These are phyloP conservation scores for Dendrobium officinale DNA, from an alignment of 106 monocot genomes.

Conservation along the genomic window DNA sequence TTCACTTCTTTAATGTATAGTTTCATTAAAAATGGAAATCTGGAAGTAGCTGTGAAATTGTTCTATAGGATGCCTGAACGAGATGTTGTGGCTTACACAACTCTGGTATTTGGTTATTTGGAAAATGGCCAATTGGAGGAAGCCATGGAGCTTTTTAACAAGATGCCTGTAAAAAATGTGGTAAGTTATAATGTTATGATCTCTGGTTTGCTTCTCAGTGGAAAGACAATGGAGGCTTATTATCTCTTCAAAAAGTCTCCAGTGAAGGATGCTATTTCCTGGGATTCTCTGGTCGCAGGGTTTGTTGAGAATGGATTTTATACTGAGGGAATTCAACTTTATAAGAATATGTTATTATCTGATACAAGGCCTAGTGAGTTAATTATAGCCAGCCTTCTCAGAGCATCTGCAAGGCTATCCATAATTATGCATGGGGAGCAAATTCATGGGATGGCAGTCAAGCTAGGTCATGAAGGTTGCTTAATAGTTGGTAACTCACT, in stretches of 20 bases:
- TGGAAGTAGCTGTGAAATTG: conserved; percentile 24
- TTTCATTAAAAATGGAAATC: conserved; percentile 18
- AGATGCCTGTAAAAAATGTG: conserved; percentile 27
- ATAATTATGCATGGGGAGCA: conserved; percentile 27
- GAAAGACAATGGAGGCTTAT: conserved; percentile 27
- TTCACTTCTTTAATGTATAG: conserved; percentile 26
- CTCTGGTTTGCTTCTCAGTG: conserved; percentile 32
- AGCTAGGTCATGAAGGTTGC: conserved; percentile 23
- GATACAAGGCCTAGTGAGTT: conserved; percentile 20
- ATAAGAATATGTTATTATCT: conserved; percentile 27
- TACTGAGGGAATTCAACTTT: conserved; percentile 30
- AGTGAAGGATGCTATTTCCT: conserved; percentile 18
- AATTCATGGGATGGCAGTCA: conserved; percentile 32
- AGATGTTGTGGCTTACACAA: conserved; percentile 36
- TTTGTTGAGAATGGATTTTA: conserved; percentile 24
- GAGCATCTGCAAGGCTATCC: conserved; percentile 36
- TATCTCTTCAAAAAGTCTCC: conserved; percentile 18
- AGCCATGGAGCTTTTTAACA: conserved; percentile 19
- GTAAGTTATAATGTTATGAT: conserved; percentile 42
- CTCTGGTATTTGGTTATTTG: conserved; percentile 34
- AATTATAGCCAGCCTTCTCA: conserved; percentile 31
- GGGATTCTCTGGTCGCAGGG: conserved; percentile 24
- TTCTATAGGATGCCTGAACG: conserved; percentile 28
- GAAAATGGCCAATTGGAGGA: conserved; percentile 19
- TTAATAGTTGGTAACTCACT: conserved; percentile 41